Percentiles rank a stretch among this genome's conserved stretches.
Evolutionary conservation across 768 basidiomycete genomes (phyloP).

Genomic region (Agaricus sinodeliciosus): DNA sequence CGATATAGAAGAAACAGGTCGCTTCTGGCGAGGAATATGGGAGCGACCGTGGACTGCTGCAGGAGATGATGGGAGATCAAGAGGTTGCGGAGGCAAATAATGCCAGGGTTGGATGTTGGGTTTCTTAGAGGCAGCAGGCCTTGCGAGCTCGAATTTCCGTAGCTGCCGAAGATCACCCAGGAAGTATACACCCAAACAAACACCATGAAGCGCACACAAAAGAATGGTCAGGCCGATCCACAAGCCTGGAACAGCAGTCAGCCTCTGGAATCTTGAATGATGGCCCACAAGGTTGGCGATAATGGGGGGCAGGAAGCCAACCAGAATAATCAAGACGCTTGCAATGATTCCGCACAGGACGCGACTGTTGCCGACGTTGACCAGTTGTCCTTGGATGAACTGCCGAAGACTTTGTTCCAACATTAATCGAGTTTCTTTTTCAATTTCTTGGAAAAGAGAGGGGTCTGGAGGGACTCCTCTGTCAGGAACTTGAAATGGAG

Average conservation of each 20-base stretch:
- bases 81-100: background rate
- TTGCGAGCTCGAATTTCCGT: conserved; percentile 69
- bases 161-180: conserved; percentile 78
- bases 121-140: conserved; percentile 56
- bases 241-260: conserved; percentile 57
- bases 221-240: conserved; percentile 65
- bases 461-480: conserved; percentile 57
- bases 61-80: conserved; percentile 1
- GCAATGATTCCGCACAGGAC: conserved; percentile 66
- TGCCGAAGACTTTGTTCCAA: conserved; percentile 58
- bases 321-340: conserved; percentile 42
- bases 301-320: conserved; percentile 43
- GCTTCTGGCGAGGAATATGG: background rate
- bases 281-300: conserved; percentile 39
- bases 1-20: background rate
- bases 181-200: conserved; percentile 73
- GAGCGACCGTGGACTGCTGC: background rate
- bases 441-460: conserved; percentile 52
- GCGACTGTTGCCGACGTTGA: conserved; percentile 64
- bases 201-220: conserved; percentile 59
- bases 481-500: conserved; percentile 45
- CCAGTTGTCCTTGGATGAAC: conserved; percentile 64
- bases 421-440: conserved; percentile 48
- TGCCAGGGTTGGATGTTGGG: conserved; percentile 11
- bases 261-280: conserved; percentile 48